Percentiles rank a stretch among this genome's conserved stretches.
Conservation (phyloP, 108 stramenopile genomes). For the Aurantiochytrium sp. region DNA sequence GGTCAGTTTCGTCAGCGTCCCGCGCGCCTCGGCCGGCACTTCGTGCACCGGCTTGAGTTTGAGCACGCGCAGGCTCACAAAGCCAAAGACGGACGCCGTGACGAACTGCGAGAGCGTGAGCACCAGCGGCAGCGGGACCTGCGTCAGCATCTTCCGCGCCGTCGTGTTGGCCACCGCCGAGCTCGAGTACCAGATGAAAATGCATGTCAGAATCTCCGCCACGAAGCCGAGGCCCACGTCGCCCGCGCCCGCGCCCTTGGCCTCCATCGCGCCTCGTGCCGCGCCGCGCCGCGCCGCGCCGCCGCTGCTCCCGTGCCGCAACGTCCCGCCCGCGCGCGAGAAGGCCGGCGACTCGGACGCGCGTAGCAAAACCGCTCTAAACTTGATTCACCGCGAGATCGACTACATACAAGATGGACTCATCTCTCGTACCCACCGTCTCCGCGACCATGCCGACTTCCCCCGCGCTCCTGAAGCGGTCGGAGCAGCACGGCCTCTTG, state of each 20-base stretch:
- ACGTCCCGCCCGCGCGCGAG: no score
- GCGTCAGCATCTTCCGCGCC: neutral
- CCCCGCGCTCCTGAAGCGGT: no score
- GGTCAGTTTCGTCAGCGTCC: neutral
- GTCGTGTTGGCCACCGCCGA: conserved; percentile 22
- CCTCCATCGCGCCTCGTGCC: neutral
- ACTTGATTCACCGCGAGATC: no score
- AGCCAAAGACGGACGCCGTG: neutral
- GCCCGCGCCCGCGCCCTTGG: neutral
- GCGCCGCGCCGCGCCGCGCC: no score
- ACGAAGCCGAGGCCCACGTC: neutral
- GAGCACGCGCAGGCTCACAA: neutral
- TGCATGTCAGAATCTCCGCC: neutral
- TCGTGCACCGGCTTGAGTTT: neutral
- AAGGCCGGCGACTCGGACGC: no score
- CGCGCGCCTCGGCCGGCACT: neutral
- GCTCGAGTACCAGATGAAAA: neutral
- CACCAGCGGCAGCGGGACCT: neutral
- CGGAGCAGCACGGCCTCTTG: no score
- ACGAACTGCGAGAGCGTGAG: neutral
- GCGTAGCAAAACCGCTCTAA: no score
- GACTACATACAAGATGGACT: no score
- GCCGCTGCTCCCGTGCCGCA: no score
- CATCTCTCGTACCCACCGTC: no score
- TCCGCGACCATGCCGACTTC: no score